phyloP scores from a whole-genome alignment of 805 yeast genomes.

The Candida adriatica region DNA sequence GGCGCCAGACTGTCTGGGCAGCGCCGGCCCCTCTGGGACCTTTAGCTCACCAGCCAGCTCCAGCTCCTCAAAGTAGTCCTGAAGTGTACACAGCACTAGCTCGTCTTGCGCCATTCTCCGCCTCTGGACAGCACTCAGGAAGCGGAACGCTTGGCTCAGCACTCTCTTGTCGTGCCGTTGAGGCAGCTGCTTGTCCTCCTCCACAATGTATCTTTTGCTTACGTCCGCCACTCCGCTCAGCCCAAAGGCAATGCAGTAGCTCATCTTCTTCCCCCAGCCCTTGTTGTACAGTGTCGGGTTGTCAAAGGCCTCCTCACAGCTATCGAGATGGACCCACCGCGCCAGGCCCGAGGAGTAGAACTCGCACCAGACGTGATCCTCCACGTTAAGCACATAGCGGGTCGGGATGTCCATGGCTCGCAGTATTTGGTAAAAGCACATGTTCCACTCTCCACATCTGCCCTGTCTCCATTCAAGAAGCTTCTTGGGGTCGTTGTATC shows the following conservation, averaged over 20 bases:
- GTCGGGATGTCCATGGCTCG: constrained; percentile 58
- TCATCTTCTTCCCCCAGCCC: constrained; percentile 95
- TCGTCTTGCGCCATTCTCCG: constrained; percentile 26
- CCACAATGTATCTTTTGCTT: constrained; percentile 55
- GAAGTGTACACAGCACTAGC: constrained; percentile 29
- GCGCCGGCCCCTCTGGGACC: constrained; percentile 9
- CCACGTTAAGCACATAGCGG: constrained; percentile 80
- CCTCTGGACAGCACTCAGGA: constrained; percentile 32
- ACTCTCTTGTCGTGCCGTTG: constrained; percentile 37
- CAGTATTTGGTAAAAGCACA: constrained; percentile 66
- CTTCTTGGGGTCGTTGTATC: constrained; percentile 63
- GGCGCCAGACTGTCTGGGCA: constrained; percentile 65
- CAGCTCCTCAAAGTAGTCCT: constrained; percentile 31
- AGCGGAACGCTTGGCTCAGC: constrained; percentile 29
- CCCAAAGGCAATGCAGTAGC: constrained; percentile 71
- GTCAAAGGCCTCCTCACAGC: constrained; percentile 83
- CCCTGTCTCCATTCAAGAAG: constrained; percentile 62
- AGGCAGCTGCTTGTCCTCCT: constrained; percentile 35
- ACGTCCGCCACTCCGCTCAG: constrained; percentile 62
- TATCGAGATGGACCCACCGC: constrained; percentile 85
- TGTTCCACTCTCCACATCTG: constrained; percentile 95
- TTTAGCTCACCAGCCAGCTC: constrained; percentile 19
- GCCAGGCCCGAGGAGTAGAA: constrained; percentile 53
- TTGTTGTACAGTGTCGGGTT: constrained; percentile 68
- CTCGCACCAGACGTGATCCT: constrained; percentile 97